Evolutionary conservation across 164 flowering plant species (phyloP), one percentile per base, ranked within the genome.

Genomic region (Litsea cubeba): DNA sequence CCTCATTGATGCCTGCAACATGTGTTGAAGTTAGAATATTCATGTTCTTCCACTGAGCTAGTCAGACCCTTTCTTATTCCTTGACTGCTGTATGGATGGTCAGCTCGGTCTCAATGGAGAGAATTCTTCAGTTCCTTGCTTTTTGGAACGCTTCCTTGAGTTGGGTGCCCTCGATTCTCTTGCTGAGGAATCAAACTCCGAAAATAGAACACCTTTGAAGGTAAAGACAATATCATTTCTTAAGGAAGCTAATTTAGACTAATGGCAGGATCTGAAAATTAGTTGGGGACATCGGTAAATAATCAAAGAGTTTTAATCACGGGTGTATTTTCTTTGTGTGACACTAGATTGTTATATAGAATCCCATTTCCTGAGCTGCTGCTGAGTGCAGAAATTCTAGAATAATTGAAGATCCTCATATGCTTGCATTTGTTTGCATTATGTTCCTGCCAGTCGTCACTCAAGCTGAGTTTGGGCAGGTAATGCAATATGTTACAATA

Each of bases 101-200:
- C 98, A 92, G 87, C 92, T 95, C 81, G 97, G 97, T 77, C 12
- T 74, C 32, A 69, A 71, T 78, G 84, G 82, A 68, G 93, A 86
- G 50, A 88, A 89, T 81, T 81, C 85, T 66, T 74, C 68, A 40
- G 82, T 77, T 12, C 97, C 98, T 4, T 68, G 82, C 72, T 78
- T 89, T 74, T 68, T 95, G 65, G 83, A 87, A 62, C 79, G 70
- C 54, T 91, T 91, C 77, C 74, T 78, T 70, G 89, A 79, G 75
- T 77, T 86, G 81, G 82, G 76, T 8, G 78, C 89, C 26, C 81
- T 85, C 40, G 78, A 69, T 73, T 76, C 88, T 40, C 74, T 76
- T 70, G 71, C 72, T 25, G 81, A 78, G 70, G 84, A 84, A 22
- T 77, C 84, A 57, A 81, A 79, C 57, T 72, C 71, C 30, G 77